Conservation (phyloP, 179 eudicot species). For the Spinacia oleracea region DNA sequence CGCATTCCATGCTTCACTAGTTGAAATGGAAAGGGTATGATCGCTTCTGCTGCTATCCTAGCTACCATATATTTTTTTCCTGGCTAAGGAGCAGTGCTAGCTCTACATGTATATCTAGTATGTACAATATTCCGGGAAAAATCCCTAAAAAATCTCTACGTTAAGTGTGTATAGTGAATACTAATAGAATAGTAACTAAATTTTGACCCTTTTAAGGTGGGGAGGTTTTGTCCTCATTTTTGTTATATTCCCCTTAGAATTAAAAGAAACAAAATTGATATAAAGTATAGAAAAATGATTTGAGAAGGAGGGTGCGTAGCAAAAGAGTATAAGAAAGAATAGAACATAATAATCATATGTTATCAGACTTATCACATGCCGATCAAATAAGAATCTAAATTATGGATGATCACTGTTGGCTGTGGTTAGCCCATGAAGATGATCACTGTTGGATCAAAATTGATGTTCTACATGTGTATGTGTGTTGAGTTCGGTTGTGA, state of each 20-base stretch:
- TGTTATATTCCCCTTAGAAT: background rate
- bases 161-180: background rate
- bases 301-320: background rate
- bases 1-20: slow-evolving; percentile 68
- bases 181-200: background rate
- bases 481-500: no score
- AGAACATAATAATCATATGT: no score
- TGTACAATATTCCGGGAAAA: no score
- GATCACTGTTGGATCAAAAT: no score
- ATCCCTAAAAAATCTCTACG: no score
- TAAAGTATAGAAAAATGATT: background rate
- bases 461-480: no score
- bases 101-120: background rate
- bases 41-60: slow-evolving; percentile 9
- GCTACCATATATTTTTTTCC: slow-evolving; percentile 13
- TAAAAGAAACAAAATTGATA: no score
- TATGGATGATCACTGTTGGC: background rate
- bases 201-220: background rate
- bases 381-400: background rate
- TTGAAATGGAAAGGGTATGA: no score
- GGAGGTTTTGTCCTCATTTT: background rate
- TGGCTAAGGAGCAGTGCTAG: slow-evolving; percentile 25
- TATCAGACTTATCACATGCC: background rate
- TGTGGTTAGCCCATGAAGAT: background rate
- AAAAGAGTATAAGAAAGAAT: no score